phyloP scores from a whole-genome alignment of 352 stramenopile species.

The Halophytophthora batemanensis region DNA sequence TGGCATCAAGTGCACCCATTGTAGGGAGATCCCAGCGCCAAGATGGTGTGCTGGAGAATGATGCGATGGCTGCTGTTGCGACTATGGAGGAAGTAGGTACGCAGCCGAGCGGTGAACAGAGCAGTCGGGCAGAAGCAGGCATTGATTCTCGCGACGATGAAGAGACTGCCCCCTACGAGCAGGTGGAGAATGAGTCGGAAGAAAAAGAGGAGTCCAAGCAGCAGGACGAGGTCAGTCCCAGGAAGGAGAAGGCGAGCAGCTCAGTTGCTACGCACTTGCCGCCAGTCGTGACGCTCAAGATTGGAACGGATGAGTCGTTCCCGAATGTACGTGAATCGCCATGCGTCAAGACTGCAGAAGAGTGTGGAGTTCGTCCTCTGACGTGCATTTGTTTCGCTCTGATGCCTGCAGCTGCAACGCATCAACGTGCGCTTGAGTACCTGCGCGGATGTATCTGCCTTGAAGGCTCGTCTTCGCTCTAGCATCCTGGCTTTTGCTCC shows the following conservation, averaged over 20 bases:
- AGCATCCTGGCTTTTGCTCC: conserved; percentile 15
- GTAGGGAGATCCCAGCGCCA: neutral
- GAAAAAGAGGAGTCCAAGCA: too few relatives aligned
- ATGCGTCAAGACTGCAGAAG: too few relatives aligned
- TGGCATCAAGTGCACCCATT: neutral
- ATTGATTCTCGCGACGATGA: neutral
- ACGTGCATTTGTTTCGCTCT: too few relatives aligned
- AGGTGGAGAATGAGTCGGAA: neutral
- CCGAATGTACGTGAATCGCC: conserved; percentile 27
- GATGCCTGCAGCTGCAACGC: conserved; percentile 20
- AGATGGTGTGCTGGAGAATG: neutral
- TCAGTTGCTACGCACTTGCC: neutral
- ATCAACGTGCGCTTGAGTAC: conserved; percentile 14
- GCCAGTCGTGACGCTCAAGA: conserved; percentile 16
- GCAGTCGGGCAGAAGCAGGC: too few relatives aligned
- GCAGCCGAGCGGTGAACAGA: too few relatives aligned
- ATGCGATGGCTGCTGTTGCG: neutral
- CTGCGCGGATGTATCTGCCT: conserved; percentile 15
- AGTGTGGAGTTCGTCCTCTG: too few relatives aligned
- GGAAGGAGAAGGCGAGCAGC: neutral
- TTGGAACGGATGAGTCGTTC: conserved; percentile 27
- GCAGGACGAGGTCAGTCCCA: neutral
- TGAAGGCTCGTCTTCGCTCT: conserved; percentile 17
- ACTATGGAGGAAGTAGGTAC: too few relatives aligned
- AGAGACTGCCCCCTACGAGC: neutral